Conservation (phyloP, 1,284 basidiomycete species). For the Termitomyces sp. region DNA sequence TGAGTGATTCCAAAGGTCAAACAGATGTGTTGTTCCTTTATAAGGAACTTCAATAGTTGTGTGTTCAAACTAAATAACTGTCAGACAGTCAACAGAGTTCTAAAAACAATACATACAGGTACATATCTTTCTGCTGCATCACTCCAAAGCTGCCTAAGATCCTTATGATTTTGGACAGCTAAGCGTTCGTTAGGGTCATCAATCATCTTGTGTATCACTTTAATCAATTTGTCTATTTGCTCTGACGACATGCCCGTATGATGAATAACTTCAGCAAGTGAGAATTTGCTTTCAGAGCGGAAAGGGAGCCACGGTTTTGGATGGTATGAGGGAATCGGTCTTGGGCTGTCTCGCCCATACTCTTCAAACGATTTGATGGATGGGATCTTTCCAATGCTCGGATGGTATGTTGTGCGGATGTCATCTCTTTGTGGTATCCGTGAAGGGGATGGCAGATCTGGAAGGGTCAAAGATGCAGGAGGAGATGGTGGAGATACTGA, state of each 20-base stretch:
- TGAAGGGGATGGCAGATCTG: no score
- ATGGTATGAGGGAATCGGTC: neutral
- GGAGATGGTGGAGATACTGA: neutral
- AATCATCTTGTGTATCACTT: slow-evolving; percentile 4
- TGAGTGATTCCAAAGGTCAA: slow-evolving; percentile 15
- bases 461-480: neutral
- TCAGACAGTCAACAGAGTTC: no score
- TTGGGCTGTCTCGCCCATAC: neutral
- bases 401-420: slow-evolving; percentile 1
- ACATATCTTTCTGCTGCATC: slow-evolving; percentile 6
- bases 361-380: neutral
- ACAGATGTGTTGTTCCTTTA: slow-evolving; percentile 2
- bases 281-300: slow-evolving; percentile 11
- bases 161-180: slow-evolving; percentile 2
- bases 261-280: slow-evolving; percentile 11
- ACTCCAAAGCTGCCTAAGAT: slow-evolving; percentile 12
- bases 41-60: slow-evolving; percentile 12
- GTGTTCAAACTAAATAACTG: no score
- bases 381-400: neutral
- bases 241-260: slow-evolving; percentile 6
- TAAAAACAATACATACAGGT: slow-evolving; percentile 4
- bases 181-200: slow-evolving; percentile 6
- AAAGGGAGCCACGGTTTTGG: slow-evolving; percentile 13
- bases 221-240: slow-evolving; percentile 11
- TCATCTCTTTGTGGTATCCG: neutral